Evolutionary conservation across 1,139 yeast genomes (phyloP).

Genomic region (Hyphopichia buzzinii): DNA sequence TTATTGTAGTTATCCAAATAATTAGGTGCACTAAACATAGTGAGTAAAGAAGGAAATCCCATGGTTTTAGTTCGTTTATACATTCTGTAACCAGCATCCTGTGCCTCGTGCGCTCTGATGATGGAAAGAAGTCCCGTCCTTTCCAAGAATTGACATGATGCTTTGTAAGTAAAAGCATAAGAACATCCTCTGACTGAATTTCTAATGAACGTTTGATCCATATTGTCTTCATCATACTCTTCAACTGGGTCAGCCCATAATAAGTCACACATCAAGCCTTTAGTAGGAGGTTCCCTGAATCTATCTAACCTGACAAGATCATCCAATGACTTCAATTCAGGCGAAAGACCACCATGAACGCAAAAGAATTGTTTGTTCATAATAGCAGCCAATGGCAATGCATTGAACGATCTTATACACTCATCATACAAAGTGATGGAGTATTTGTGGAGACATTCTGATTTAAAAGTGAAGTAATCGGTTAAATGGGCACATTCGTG

Average conservation of each 20-base stretch:
- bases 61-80: constrained; percentile 81
- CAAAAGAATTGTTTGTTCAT: constrained; percentile 95
- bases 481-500: constrained; percentile 96
- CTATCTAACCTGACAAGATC: constrained; percentile 73
- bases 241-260: constrained; percentile 97
- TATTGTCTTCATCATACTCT: constrained; percentile 71
- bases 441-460: constrained; percentile 89
- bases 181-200: constrained; percentile 92
- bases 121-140: constrained; percentile 77
- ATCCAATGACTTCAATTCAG: constrained; percentile 68
- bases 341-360: constrained; percentile 97
- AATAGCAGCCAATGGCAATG: constrained; percentile 88
- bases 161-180: constrained; percentile 82
- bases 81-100: constrained; percentile 96
- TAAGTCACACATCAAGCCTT: constrained; percentile 91
- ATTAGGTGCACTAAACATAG: constrained; percentile 95
- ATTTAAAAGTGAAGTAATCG: constrained; percentile 88
- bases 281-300: constrained; percentile 90
- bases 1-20: constrained; percentile 91
- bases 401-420: constrained; percentile 76
- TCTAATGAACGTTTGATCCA: constrained; percentile 51
- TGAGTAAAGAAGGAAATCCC: constrained; percentile 90
- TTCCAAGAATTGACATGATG: constrained; percentile 78
- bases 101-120: constrained; percentile 97
- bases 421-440: constrained; percentile 66